Conservation (phyloP, 179 eudicot genomes). For the Heliamphora ciliata region DNA sequence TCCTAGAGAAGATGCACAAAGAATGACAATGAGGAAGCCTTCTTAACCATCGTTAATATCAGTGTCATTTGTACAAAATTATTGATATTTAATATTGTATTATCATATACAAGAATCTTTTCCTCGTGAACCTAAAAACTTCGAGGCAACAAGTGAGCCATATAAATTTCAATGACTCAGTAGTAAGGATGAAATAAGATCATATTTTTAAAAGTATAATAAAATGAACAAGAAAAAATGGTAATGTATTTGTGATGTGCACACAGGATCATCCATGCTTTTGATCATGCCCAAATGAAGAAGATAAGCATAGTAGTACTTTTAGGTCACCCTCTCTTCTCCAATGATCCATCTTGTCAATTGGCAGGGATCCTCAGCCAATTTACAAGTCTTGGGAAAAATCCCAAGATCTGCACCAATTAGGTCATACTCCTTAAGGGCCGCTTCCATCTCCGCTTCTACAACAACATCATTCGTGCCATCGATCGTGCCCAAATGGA, state of each 20-base stretch:
- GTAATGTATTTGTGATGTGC: background rate
- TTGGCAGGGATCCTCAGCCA: conserved; percentile 59
- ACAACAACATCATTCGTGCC: conserved; percentile 46
- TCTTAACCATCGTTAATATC: no score
- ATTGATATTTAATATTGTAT: background rate
- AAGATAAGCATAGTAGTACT: no score
- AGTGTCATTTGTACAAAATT: background rate
- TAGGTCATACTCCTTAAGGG: conserved; percentile 48
- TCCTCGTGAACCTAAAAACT: background rate
- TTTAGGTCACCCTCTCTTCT: conserved; percentile 43
- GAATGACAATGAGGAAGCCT: no score
- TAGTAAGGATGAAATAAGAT: background rate
- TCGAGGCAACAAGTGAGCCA: background rate
- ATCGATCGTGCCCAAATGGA: conserved; percentile 40
- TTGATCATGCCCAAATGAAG: no score
- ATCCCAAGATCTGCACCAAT: conserved; percentile 78
- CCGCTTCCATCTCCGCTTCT: conserved; percentile 81
- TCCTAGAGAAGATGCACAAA: no score
- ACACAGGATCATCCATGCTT: no score
- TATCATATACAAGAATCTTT: background rate
- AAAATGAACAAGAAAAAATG: background rate
- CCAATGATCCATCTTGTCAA: conserved; percentile 81
- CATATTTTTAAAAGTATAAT: background rate
- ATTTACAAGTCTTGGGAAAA: conserved; percentile 45
- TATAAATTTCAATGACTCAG: background rate